A percentile compares a stretch with the other conserved stretches of the same genome.
These are phyloP conservation scores for Penicillium argentinense DNA, from an alignment of 495 filamentous ascomycete species.

Conservation along the genomic window DNA sequence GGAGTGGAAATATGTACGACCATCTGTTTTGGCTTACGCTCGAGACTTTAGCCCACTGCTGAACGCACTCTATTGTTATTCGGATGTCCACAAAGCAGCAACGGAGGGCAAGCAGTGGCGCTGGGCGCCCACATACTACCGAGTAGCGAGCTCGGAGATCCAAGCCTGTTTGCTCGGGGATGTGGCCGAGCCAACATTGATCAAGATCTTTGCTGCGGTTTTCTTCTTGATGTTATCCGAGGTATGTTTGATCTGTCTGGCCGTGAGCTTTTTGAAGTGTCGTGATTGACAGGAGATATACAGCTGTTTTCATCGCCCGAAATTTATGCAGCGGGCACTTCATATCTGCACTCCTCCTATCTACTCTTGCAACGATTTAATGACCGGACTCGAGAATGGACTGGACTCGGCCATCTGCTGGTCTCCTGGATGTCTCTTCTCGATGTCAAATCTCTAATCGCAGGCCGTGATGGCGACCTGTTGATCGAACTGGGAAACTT, in stretches of 20 bases:
- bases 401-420: constrained; percentile 27
- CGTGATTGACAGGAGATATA: no score
- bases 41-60: constrained; percentile 26
- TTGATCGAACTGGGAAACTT: constrained; percentile 34
- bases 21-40: constrained; percentile 26
- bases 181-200: constrained; percentile 25
- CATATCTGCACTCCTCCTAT: constrained; percentile 38
- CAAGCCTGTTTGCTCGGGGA: constrained; percentile 32
- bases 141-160: constrained; percentile 34
- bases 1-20: constrained; percentile 39
- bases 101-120: constrained; percentile 32
- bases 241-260: no score
- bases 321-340: constrained; percentile 28
- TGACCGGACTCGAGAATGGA: constrained; percentile 29
- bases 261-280: no score
- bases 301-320: constrained; percentile 33
- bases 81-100: constrained; percentile 34
- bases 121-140: constrained; percentile 34
- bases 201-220: constrained; percentile 31
- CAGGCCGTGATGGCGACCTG: constrained; percentile 42
- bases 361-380: constrained; percentile 37
- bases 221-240: constrained; percentile 43
- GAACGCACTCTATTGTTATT: constrained; percentile 39
- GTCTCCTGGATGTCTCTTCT: constrained; percentile 40
- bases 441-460: constrained; percentile 43